Evolutionary conservation across 305 asterid genomes (phyloP), one percentile per base, ranked within the genome.

Genomic region (Withania somnifera): DNA sequence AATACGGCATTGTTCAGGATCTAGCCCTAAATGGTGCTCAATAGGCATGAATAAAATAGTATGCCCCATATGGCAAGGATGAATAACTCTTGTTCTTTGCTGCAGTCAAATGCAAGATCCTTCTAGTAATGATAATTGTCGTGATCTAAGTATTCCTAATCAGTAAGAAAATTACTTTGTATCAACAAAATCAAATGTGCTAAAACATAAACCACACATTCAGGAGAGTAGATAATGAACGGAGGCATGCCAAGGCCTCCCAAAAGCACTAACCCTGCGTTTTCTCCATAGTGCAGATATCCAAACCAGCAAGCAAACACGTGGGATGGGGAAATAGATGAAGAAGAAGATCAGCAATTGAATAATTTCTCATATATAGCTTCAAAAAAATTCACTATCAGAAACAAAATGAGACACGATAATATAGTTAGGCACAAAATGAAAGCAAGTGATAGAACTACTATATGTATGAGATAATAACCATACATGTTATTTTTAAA

Each of bases 31-130:
- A 91, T 95, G 34, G 99, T 94, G 94, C 98, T 90, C 89, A 95
- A 87, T 38, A 95, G 86, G 66, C 98, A 95, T 85, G 99, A 91
- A 83, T 94, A 95, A 90, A 95, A 92, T 60, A 95, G 89, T 38
- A 94, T 90, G 82, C 99, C 99, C 98, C 97, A 95, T 86, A 95
- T 94, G 81, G 98, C 98, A 89, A 94, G 98, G 86, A 91, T 34
- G 81, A 95, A 94, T 56, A 83, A 93, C 82, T 86, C 98, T 86
- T 83, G 99, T 92, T 88, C 91, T 91, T 95, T 94, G 97, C 98
- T 95, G 97, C 91, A 91, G 38, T 89, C 87, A 61, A 52, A 68
- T 34, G 64, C 22, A 52, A 11, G 24, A 38, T 81, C 77, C 61
- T 83, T 54, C 82, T 75, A 79, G 84, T 53, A 76, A 7, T 77